Conservation (phyloP, 1,139 yeast species). For the Pichia sp. region DNA sequence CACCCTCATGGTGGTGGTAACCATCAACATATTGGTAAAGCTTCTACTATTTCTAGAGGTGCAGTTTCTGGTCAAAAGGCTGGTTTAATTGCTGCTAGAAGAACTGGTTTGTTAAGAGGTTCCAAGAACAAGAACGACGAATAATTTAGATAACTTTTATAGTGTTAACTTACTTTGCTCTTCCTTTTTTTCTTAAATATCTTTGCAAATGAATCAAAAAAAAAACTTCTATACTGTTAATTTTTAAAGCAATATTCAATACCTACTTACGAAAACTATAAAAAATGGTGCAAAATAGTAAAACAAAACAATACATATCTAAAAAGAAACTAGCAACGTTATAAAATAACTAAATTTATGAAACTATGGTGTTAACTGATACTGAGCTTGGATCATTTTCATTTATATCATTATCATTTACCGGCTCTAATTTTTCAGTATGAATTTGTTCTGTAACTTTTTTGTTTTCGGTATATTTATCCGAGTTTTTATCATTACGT, state of each 20-base stretch:
- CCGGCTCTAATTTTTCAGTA: neutral
- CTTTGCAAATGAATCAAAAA: slow-evolving; percentile 6
- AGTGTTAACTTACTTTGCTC: slow-evolving; percentile 12
- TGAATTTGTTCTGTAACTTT: neutral
- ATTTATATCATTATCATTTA: neutral
- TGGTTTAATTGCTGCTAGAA: slow-evolving; percentile 99
- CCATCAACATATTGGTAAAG: slow-evolving; percentile 99
- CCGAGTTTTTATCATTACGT: neutral
- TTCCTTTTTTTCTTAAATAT: slow-evolving; percentile 14
- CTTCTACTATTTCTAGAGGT: slow-evolving; percentile 99
- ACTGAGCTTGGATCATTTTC: slow-evolving; percentile 3
- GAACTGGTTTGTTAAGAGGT: slow-evolving; percentile 99
- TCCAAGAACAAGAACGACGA: slow-evolving; percentile 63
- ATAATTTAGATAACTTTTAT: slow-evolving; percentile 25
- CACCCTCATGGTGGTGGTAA: slow-evolving; percentile 99
- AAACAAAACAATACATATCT: too few species aligned
- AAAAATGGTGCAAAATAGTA: too few species aligned
- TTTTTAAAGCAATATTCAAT: too few species aligned
- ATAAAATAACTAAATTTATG: neutral
- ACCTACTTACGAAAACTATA: too few species aligned
- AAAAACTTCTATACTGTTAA: neutral
- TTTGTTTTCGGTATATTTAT: neutral
- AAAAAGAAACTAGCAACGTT: too few species aligned
- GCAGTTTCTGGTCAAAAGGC: slow-evolving; percentile 99
- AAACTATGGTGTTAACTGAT: slow-evolving; percentile 5